These are phyloP conservation scores for Naganishia kalamii DNA, from an alignment of 768 basidiomycete genomes.

Conservation along the genomic window DNA sequence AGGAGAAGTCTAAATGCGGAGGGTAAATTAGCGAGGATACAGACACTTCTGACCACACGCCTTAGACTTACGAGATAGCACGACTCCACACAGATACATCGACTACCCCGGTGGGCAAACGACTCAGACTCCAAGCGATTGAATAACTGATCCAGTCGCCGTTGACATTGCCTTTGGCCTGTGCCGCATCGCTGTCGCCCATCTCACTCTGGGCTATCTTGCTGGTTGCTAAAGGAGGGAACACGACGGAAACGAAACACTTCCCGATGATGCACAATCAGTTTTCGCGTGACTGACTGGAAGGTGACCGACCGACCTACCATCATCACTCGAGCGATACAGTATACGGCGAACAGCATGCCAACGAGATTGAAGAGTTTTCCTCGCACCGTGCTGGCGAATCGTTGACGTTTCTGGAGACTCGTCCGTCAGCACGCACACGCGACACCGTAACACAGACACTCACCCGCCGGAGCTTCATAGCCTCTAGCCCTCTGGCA, in stretches of 20 bases:
- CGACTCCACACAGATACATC: slow-evolving; percentile 40
- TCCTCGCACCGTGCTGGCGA: slow-evolving; percentile 36
- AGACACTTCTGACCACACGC: not conserved
- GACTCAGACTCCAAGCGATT: slow-evolving; percentile 37
- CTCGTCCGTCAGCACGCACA: not conserved
- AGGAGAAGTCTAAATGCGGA: slow-evolving; percentile 27
- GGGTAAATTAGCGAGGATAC: not conserved
- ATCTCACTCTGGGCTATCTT: slow-evolving; percentile 13
- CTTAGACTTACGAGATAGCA: slow-evolving; percentile 32
- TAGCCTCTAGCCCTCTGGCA: slow-evolving; percentile 31
- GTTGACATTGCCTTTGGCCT: slow-evolving; percentile 39
- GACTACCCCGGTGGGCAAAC: slow-evolving; percentile 33
- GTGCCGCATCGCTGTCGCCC: not conserved
- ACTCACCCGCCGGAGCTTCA: slow-evolving; percentile 38
- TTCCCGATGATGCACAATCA: not conserved
- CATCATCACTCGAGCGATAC: slow-evolving; percentile 41
- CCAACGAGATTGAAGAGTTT: slow-evolving; percentile 39
- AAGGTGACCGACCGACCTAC: slow-evolving; percentile 19
- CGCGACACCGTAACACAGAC: not conserved
- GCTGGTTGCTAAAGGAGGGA: slow-evolving; percentile 32
- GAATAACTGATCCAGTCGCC: slow-evolving; percentile 47
- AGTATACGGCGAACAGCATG: slow-evolving; percentile 41
- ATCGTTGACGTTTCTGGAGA: slow-evolving; percentile 36
- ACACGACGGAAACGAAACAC: slow-evolving; percentile 43
- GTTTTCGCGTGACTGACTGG: not conserved